These are phyloP conservation scores for Copromyces sp. DNA, from an alignment of 495 filamentous ascomycete species.

Conservation along the genomic window DNA sequence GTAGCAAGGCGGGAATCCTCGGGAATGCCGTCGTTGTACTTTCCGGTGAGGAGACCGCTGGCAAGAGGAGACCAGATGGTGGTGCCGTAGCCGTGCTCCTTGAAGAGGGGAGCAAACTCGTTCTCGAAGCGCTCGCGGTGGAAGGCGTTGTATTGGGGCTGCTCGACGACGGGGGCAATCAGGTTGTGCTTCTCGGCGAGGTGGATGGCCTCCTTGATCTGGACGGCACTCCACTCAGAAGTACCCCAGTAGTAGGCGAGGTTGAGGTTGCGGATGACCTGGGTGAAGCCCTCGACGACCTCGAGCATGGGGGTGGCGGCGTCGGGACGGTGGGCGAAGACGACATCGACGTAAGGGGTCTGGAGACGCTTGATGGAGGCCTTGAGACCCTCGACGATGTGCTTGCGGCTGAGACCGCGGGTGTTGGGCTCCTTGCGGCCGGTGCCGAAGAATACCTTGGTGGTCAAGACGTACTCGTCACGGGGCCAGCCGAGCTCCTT, in stretches of 20 bases:
- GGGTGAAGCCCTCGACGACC: conserved; percentile 74
- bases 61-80: conserved; percentile 65
- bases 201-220: conserved; percentile 68
- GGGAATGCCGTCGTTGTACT: conserved; percentile 64
- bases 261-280: conserved; percentile 65
- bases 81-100: conserved; percentile 54
- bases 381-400: conserved; percentile 44
- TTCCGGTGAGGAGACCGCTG: conserved; percentile 62
- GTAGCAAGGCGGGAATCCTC: conserved; percentile 44
- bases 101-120: conserved; percentile 57
- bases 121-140: conserved; percentile 63
- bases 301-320: conserved; percentile 79
- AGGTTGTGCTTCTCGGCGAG: conserved; percentile 63
- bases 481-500: conserved; percentile 62
- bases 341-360: conserved; percentile 67
- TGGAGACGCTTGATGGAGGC: conserved; percentile 58
- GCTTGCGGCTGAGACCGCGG: conserved; percentile 69
- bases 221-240: conserved; percentile 72
- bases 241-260: conserved; percentile 83
- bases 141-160: conserved; percentile 78
- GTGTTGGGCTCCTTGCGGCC: conserved; percentile 47
- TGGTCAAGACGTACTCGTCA: conserved; percentile 74
- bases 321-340: conserved; percentile 82
- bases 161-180: conserved; percentile 76
- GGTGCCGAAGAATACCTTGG: conserved; percentile 51